Evolutionary conservation across 768 basidiomycete species (phyloP).

Genomic region (Gloeophyllum trabeum): DNA sequence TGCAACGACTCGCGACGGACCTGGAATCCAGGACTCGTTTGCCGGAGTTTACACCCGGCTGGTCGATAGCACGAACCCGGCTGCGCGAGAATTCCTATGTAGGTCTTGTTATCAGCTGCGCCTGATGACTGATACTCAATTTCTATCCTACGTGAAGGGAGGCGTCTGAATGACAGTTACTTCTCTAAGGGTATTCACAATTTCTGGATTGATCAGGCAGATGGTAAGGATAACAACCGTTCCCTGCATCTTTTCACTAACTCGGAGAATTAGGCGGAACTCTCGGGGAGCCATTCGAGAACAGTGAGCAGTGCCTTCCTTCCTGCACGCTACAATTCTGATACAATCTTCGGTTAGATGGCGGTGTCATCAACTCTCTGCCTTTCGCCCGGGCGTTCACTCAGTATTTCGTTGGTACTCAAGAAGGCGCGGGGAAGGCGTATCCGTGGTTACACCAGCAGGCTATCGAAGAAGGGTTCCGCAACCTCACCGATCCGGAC

Average conservation of each 20-base stretch:
- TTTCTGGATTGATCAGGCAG: slow-evolving; percentile 28
- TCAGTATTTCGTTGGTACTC: slow-evolving; percentile 24
- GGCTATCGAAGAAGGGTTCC: slow-evolving; percentile 23
- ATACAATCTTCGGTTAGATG: too few relatives aligned
- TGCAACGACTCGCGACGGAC: slow-evolving; percentile 23
- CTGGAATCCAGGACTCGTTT: slow-evolving; percentile 24
- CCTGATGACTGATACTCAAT: neutral
- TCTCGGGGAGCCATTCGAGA: slow-evolving; percentile 23
- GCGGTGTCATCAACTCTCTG: slow-evolving; percentile 18
- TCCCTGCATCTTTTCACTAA: neutral
- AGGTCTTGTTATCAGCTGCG: slow-evolving; percentile 1
- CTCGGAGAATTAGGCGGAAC: slow-evolving; percentile 16
- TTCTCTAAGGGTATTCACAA: slow-evolving; percentile 25
- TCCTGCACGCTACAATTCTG: too few relatives aligned
- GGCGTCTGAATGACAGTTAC: slow-evolving; percentile 22
- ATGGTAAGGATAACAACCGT: slow-evolving; percentile 13
- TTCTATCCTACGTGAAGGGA: slow-evolving; percentile 19
- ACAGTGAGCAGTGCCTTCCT: slow-evolving; percentile 20
- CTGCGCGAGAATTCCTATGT: slow-evolving; percentile 24
- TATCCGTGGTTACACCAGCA: slow-evolving; percentile 28
- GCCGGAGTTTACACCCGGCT: slow-evolving; percentile 24
- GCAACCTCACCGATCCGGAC: slow-evolving; percentile 18
- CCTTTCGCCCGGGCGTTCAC: slow-evolving; percentile 23
- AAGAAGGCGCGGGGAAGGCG: slow-evolving; percentile 24
- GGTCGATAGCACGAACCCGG: slow-evolving; percentile 25